phyloP scores from a whole-genome alignment of 1,284 basidiomycete species.

The Irpex sp. region DNA sequence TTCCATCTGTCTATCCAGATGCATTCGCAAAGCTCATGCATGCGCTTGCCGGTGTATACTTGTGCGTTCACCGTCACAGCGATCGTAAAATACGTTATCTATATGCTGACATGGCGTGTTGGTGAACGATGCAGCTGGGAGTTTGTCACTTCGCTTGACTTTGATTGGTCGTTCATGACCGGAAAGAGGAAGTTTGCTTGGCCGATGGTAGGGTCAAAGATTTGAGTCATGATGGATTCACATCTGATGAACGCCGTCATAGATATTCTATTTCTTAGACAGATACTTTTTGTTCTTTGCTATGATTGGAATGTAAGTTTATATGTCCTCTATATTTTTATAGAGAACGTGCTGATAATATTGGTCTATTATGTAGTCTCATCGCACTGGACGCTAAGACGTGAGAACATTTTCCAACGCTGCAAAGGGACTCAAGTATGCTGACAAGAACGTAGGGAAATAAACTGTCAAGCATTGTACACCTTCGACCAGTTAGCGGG shows the following conservation, averaged over 20 bases:
- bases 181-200: conserved; percentile 56
- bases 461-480: conserved; percentile 54
- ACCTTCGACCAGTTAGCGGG: conserved; percentile 43
- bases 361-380: conserved; percentile 30
- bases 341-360: neutral
- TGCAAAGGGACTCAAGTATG: neutral
- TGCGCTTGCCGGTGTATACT: conserved; percentile 47
- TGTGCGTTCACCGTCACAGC: conserved; percentile 35
- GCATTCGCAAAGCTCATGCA: too few relatives aligned
- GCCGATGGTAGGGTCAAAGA: conserved; percentile 26
- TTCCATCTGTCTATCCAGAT: too few relatives aligned
- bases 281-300: conserved; percentile 68
- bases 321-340: neutral
- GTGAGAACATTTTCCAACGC: conserved; percentile 26
- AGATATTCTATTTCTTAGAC: conserved; percentile 75
- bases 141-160: conserved; percentile 61
- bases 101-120: neutral
- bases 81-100: neutral
- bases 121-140: conserved; percentile 26
- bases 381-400: conserved; percentile 54
- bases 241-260: neutral
- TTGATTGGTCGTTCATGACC: conserved; percentile 64
- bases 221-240: neutral
- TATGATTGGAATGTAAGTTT: conserved; percentile 59
- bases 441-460: conserved; percentile 34